A percentile compares a stretch with the other conserved stretches of the same genome.
Conservation (phyloP, 2,329 filamentous ascomycete species). For the Aureobasidium namibiae region DNA sequence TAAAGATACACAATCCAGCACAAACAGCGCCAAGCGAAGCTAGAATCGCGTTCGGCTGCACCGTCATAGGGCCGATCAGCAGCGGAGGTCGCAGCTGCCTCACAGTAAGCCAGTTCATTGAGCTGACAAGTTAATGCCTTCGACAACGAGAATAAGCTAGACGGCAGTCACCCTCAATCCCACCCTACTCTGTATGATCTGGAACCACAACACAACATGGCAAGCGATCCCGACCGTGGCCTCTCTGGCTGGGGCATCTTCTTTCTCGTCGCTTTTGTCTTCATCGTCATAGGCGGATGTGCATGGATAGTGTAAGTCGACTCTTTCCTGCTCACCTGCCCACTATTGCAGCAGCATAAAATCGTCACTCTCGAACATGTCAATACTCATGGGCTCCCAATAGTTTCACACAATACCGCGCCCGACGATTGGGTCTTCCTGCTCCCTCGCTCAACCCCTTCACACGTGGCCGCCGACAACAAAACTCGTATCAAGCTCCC, state of each 20-base stretch:
- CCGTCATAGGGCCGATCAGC: background rate
- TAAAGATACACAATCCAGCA: background rate
- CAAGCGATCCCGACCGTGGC: conserved; percentile 13
- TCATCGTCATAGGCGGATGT: conserved; percentile 48
- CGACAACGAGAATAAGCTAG: background rate
- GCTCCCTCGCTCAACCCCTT: conserved; percentile 67
- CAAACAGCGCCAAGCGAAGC: background rate
- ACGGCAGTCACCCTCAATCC: background rate
- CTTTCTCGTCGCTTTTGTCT: conserved; percentile 62
- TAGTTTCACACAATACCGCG: conserved; percentile 61
- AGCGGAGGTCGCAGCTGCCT: background rate
- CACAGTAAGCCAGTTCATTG: background rate
- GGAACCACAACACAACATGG: background rate
- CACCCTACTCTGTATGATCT: background rate
- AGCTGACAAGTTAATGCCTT: background rate
- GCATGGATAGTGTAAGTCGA: conserved; percentile 52
- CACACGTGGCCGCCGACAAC: conserved; percentile 27
- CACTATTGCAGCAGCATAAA: background rate
- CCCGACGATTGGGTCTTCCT: conserved; percentile 65
- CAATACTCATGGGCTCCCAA: background rate
- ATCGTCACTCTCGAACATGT: background rate
- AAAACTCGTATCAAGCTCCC: conserved; percentile 37
- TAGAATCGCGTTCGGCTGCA: background rate
- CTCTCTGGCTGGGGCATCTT: conserved; percentile 49
- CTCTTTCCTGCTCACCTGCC: background rate